Evolutionary conservation across 352 stramenopile species (phyloP).

Genomic region (Pythium scleroteichum): DNA sequence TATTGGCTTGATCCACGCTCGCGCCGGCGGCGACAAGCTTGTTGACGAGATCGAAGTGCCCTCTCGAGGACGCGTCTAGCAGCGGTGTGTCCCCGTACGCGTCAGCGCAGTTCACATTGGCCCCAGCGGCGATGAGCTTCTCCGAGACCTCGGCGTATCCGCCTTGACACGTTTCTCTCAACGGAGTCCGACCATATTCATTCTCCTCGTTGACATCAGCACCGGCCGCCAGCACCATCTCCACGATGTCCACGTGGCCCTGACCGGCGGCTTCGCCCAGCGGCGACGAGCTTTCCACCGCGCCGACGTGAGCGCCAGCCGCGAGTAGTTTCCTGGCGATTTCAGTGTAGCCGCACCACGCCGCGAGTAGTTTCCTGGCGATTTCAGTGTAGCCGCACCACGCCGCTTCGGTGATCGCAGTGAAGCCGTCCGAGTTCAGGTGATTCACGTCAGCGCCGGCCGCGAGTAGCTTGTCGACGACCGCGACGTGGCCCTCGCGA

Average conservation of each 20-base stretch:
- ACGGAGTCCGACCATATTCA: background rate
- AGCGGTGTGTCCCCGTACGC: too few relatives aligned
- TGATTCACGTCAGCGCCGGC: conserved; percentile 1
- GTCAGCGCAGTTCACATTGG: too few relatives aligned
- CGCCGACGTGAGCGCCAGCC: background rate
- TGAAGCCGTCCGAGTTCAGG: background rate
- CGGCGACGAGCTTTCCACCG: background rate
- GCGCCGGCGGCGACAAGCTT: background rate
- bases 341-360: too few relatives aligned
- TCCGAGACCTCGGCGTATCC: background rate
- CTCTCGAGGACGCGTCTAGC: too few relatives aligned
- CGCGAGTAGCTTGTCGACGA: background rate
- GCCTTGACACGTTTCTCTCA: background rate
- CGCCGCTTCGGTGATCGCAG: background rate
- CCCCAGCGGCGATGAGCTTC: background rate
- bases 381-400: background rate
- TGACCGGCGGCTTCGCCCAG: background rate
- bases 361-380: too few relatives aligned
- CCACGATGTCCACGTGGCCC: background rate
- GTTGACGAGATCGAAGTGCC: background rate
- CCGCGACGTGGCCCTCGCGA: background rate
- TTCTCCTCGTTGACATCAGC: background rate
- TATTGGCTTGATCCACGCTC: background rate
- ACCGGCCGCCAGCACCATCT: background rate
- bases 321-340: too few relatives aligned